phyloP scores from a whole-genome alignment of 768 basidiomycete genomes.

The Naganishia onofrii region DNA sequence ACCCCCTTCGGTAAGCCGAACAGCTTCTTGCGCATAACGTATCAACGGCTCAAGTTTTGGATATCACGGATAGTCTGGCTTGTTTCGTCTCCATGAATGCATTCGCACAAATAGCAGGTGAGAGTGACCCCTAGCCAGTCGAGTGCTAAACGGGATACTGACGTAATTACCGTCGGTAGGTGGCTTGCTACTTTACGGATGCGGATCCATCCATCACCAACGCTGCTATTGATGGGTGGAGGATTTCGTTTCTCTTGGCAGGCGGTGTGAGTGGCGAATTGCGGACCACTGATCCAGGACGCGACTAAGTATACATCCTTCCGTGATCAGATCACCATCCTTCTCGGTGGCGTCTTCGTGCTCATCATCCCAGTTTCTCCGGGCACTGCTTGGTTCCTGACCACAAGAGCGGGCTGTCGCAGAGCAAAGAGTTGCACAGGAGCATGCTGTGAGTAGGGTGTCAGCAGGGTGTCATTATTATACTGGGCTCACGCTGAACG shows the following conservation, averaged over 20 bases:
- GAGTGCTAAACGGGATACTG: no score
- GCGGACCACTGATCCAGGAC: no score
- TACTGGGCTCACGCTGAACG: no score
- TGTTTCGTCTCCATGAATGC: conserved; percentile 34
- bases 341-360: conserved; percentile 34
- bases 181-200: conserved; percentile 35
- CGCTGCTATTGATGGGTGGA: conserved; percentile 32
- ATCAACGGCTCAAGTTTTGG: no score
- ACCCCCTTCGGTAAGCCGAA: conserved; percentile 31
- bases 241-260: conserved; percentile 36
- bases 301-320: no score
- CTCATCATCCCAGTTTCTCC: conserved; percentile 33
- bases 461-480: no score
- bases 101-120: conserved; percentile 32
- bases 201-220: conserved; percentile 30
- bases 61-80: conserved; percentile 35
- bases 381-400: conserved; percentile 38
- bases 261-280: conserved; percentile 1
- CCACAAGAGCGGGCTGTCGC: no score
- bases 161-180: conserved; percentile 24
- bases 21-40: background rate
- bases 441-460: conserved; percentile 31
- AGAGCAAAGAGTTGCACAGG: conserved; percentile 35
- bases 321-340: conserved; percentile 29
- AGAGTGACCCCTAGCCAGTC: background rate